These are phyloP conservation scores for Albophoma yamanashiensis DNA, from an alignment of 2,329 filamentous ascomycete genomes.

Conservation along the genomic window DNA sequence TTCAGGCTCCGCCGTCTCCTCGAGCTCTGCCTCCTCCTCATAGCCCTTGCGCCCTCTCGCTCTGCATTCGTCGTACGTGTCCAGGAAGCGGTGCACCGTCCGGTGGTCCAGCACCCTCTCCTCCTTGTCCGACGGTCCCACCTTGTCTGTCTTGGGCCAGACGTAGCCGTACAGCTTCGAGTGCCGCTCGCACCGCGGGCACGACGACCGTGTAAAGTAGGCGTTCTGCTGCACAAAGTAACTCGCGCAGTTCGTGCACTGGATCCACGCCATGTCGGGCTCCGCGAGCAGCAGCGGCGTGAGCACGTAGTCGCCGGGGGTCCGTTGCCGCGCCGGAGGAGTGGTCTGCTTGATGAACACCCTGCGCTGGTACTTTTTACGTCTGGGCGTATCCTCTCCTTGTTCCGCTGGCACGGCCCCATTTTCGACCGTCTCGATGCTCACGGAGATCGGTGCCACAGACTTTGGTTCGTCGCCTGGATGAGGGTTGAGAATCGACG, in stretches of 20 bases:
- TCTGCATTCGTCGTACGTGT: conserved; percentile 54
- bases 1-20: conserved; percentile 12
- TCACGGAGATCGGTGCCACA: conserved; percentile 11
- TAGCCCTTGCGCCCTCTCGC: conserved; percentile 32
- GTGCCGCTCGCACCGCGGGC: conserved; percentile 87
- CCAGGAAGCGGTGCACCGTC: conserved; percentile 75
- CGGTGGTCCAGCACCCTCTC: conserved; percentile 72
- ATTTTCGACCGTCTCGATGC: conserved; percentile 14
- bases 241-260: conserved; percentile 72
- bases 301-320: conserved; percentile 72
- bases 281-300: conserved; percentile 67
- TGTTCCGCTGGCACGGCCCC: conserved; percentile 1
- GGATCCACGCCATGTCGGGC: conserved; percentile 71
- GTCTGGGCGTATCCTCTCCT: conserved; percentile 12
- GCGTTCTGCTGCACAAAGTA: conserved; percentile 84
- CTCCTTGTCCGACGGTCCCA: conserved; percentile 62
- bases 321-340: conserved; percentile 30
- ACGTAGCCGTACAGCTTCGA: conserved; percentile 90
- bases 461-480: conserved; percentile 7
- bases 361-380: conserved; percentile 22
- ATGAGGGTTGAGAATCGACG: conserved; percentile 18
- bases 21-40: conserved; percentile 14
- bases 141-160: conserved; percentile 90
- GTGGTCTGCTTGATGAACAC: conserved; percentile 22
- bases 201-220: conserved; percentile 76